Evolutionary conservation across 768 basidiomycete genomes (phyloP).

Genomic region (Trametes meyenii): DNA sequence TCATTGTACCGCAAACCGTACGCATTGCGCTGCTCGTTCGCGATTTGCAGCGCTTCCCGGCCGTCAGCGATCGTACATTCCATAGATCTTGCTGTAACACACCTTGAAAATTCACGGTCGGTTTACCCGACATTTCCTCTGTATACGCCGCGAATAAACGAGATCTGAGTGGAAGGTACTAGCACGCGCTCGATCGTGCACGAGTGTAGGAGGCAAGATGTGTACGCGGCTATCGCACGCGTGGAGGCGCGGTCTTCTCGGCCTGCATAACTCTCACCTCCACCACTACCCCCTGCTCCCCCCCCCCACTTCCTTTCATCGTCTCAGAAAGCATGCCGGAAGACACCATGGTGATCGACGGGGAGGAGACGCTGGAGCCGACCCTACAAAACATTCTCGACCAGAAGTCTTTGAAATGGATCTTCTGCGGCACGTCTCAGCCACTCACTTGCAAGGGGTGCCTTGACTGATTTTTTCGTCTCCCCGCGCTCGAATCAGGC

Average conservation of each 20-base stretch:
- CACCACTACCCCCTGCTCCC: constrained; percentile 2
- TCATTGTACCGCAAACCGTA: constrained; percentile 94
- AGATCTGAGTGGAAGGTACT: constrained; percentile 17
- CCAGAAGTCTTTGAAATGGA: constrained; percentile 94
- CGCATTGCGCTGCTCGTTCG: constrained; percentile 86
- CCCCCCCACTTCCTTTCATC: not conserved
- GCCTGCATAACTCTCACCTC: not conserved
- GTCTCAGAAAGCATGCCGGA: constrained; percentile 48
- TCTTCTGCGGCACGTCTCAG: constrained; percentile 85
- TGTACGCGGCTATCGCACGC: constrained; percentile 19
- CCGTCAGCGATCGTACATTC: constrained; percentile 6
- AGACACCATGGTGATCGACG: not conserved
- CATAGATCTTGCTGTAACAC: not conserved
- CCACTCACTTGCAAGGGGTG: constrained; percentile 10
- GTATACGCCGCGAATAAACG: constrained; percentile 14
- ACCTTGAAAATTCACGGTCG: constrained; percentile 45
- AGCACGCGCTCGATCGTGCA: constrained; percentile 16
- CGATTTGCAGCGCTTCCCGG: constrained; percentile 71
- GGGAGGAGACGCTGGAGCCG: constrained; percentile 63
- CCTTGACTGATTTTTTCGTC: constrained; percentile 15
- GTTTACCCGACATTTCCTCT: constrained; percentile 25
- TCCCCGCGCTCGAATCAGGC: constrained; percentile 49
- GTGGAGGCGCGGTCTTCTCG: constrained; percentile 1
- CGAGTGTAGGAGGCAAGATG: constrained; percentile 16
- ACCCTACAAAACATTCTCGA: constrained; percentile 95